A percentile compares a stretch with the other conserved stretches of the same genome.
These are phyloP conservation scores for Beverwykella pulmonaria DNA, from an alignment of 495 filamentous ascomycete species.

Conservation along the genomic window DNA sequence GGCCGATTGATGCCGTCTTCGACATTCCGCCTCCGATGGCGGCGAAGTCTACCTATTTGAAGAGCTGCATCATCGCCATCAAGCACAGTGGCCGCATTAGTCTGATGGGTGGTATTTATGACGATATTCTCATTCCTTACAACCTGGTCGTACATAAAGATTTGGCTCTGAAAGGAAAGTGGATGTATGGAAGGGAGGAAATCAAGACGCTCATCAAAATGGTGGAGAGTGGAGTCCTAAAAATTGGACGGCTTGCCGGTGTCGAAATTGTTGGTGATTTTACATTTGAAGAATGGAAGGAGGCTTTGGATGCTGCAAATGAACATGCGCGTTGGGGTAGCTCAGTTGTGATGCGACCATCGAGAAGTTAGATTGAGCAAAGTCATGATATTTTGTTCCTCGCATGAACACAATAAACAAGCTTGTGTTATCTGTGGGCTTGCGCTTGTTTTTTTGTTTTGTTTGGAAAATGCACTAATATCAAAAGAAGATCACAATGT, in stretches of 20 bases:
- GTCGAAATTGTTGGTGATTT: conserved; percentile 3
- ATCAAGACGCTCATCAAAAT: conserved; percentile 6
- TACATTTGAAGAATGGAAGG: conserved; percentile 27
- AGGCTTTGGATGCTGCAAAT: conserved; percentile 25
- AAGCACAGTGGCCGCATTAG: conserved; percentile 27
- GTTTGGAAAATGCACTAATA: too few species aligned
- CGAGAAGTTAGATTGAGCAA: neutral
- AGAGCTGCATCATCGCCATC: conserved; percentile 9
- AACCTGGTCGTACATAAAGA: conserved; percentile 35
- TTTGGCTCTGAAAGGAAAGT: conserved; percentile 47
- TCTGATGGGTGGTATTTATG: conserved; percentile 33
- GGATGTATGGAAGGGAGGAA: conserved; percentile 46
- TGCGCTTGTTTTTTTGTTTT: too few species aligned
- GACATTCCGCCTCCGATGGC: conserved; percentile 28
- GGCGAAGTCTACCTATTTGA: conserved; percentile 18
- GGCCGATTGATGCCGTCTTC: conserved; percentile 20
- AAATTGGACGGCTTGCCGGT: conserved; percentile 11
- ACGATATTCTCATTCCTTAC: conserved; percentile 13
- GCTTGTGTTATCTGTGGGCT: too few species aligned
- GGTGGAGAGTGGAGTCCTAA: neutral
- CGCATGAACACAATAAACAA: too few species aligned
- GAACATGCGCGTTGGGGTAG: conserved; percentile 2
- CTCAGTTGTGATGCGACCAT: conserved; percentile 8
- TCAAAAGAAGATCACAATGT: too few species aligned
- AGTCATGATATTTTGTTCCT: neutral